A percentile compares a stretch with the other conserved stretches of the same genome.
Evolutionary conservation across 371 early-diverging fungal species (phyloP).

Genomic region (Syncephalis fuscata): DNA sequence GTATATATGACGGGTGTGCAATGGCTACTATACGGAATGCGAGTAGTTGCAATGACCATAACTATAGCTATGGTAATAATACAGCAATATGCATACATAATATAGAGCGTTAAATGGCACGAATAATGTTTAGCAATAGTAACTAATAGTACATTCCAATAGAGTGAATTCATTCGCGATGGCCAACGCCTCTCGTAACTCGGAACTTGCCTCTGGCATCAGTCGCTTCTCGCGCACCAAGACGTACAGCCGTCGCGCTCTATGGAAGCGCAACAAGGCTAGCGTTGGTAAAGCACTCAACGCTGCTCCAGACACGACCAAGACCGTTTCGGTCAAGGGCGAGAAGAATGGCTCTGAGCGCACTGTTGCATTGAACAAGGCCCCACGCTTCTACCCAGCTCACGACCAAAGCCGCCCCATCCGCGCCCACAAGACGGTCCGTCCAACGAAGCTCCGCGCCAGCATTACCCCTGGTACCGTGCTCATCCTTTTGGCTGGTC

Average conservation of each 20-base stretch:
- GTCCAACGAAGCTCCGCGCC: constrained; percentile 56
- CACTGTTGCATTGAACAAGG: constrained; percentile 50
- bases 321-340: constrained; percentile 58
- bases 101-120: too few relatives aligned
- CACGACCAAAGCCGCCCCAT: constrained; percentile 68
- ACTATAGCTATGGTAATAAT: too few relatives aligned
- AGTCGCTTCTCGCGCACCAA: constrained; percentile 64
- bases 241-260: constrained; percentile 65
- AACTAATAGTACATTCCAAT: neutral
- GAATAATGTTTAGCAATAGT: too few relatives aligned
- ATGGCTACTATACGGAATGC: too few relatives aligned
- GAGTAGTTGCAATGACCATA: too few relatives aligned
- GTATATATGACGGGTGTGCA: too few relatives aligned
- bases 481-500: constrained; percentile 90
- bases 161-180: constrained; percentile 2
- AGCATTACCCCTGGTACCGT: constrained; percentile 95
- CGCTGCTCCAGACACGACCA: constrained; percentile 25
- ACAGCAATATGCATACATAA: too few relatives aligned
- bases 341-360: constrained; percentile 75
- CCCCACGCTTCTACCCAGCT: constrained; percentile 73
- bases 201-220: constrained; percentile 68
- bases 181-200: constrained; percentile 32
- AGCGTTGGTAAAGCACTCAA: constrained; percentile 28
- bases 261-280: constrained; percentile 65
- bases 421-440: constrained; percentile 64